Base-by-base conservation (phyloP, 1,284 basidiomycete species). In the Chalciporus sp. region DNA sequence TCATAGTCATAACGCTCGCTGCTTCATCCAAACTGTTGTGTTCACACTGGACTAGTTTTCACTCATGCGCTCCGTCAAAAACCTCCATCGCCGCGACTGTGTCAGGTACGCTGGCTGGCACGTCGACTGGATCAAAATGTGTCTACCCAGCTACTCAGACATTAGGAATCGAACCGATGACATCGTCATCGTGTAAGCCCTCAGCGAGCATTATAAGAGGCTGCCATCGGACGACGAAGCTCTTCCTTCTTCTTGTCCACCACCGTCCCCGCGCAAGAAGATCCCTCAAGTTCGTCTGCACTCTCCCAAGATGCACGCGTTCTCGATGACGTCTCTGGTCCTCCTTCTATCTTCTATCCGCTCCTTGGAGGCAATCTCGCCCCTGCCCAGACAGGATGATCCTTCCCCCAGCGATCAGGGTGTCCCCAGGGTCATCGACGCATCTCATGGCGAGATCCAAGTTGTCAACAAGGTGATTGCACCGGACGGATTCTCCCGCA, bases 401-500 rank as follows among this genome's bases (percentile, higher is more conserved):
- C 14, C 17, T 5, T 9, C n/a, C 29, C 56, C 46, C 1, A 49
- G 55, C 41, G 39, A 12, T 35, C 35, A 52, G 9, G 28, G 23
- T 37, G 33, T 51, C n/a, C 48, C 46, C 2, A 19, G 16, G 37
- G 39, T 68, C 35, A 48, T 67, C 41, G 60, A 63, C 26, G 67
- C 69, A 33, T 47, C 53, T 41, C 35, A 62, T n/a, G 61, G 55
- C 40, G 48, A 60, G 20, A 61, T 69, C 17, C 58, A 59, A 40
- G 60, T 73, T 33, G 52, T 57, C 27, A 72, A 75, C 58, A 61
- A 57, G 41, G 55, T 68, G 8, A 69, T 74, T 29, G 57, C 67
- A 11, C 74, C 74, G 0, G 72, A 74, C 51, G 72, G 72, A 8
- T 69, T 66, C 35, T 8, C 53, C 23, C 58, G 74, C 49, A 62